Evolutionary conservation across 306 rosid genomes (phyloP), one percentile per base, ranked within the genome.

Genomic region (Potentilla sterilis): DNA sequence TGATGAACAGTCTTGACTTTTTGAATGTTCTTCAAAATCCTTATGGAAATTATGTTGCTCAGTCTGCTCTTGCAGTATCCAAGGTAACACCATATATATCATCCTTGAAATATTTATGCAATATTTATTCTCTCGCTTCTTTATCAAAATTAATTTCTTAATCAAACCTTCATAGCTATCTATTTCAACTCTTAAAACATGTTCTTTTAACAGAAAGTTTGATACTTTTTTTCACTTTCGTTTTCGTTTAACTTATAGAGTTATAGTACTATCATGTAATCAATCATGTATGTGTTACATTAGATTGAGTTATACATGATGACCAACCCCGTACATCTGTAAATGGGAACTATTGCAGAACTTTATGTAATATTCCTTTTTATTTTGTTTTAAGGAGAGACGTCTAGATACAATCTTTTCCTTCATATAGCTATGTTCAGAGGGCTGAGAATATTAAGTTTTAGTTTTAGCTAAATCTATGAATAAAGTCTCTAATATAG

Each of bases 31-130:
- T 78, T 61, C 83, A 66, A 37, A 62, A 88, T 62, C 68, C 62
- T 3, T 88, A 1, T 21, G 91, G 88, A 12, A 88, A 88, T 76
- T 88, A 32, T 49, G 87, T 90, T 71, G 81, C 22, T 80, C 90
- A 86, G 78, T 49, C 40, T 34, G 89, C 89, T n/a, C 5, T 83
- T 11, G 2, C 68, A 22, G 46, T 1, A 18, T 75, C 86, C 3
- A 6, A 68, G 88, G 91, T 84, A 68, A 80, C 72, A 57, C 32
- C 21, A 38, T 28, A 28, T 54, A 38, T 28, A 28, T 54, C 28
- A 34, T 8, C 0, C 38, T 21, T 19, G 44, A 51, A 51, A 11
- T n/a, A 24, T 15, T 51, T 49, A 5, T 51, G n/a, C 64, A 57
- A 3, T n/a, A 24, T 51, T 11, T 3, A 3, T 57, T 10, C 5